Base-by-base conservation (phyloP, 2,329 filamentous ascomycete species). In the Colletotrichum orbiculare region DNA sequence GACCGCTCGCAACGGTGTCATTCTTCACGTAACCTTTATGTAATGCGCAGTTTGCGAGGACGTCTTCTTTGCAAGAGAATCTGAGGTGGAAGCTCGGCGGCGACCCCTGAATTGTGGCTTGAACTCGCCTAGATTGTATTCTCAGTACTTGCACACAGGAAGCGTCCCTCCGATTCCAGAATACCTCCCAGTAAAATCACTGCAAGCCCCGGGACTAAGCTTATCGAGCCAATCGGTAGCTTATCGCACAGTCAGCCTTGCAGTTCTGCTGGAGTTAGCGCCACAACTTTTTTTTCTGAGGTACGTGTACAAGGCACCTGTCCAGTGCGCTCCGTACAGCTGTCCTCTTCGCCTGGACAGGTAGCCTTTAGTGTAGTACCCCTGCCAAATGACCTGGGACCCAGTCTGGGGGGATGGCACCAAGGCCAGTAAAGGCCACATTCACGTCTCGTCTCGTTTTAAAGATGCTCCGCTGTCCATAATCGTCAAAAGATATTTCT, bases 341-440 rank as follows among this genome's bases (percentile, higher is more conserved):
- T 66, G 63, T 66, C 63, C 63, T 66, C 63, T 66, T 66, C 58
- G 58, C 58, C 53, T 56, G 63, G 59, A 52, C 59, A 66, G 46
- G 63, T 66, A 62, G 57, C 43, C 58, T 25, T 52, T 54, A n/a
- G 55, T 25, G 25, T 25, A 25, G 46, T 46, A 58, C 55, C 37
- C 12, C 15, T 10, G 43, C 43, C 13, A 46, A 46, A 50, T 60
- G 43, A 46, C 52, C 48, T 57, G 33, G 46, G 35, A 62, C 59
- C 53, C 62, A 65, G 46, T 57, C 47, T 52, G 25, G 58, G 46
- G 46, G 58, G 54, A 63, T 57, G 53, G 47, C 59, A 63, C 63
- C 59, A 53, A 57, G 53, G 47, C 59, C 47, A 54, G 53, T 66
- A 66, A 53, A 66, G 63, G 63, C 62, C 63, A 66, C 63, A 41